phyloP scores from a whole-genome alignment of 2,329 filamentous ascomycete genomes.

The Aquanectria penicillioides region DNA sequence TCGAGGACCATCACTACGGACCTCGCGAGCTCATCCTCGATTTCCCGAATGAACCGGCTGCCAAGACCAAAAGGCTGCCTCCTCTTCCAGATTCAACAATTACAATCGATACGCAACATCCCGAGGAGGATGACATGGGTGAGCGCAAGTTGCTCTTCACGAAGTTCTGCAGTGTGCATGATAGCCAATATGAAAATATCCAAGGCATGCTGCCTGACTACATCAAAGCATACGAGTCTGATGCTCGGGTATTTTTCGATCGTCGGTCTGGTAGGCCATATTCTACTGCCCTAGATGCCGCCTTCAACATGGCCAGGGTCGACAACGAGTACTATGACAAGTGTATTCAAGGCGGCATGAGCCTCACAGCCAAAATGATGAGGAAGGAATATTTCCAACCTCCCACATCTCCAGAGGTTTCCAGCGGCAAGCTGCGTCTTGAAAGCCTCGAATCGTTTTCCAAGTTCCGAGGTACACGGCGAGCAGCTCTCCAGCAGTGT shows the following conservation, averaged over 20 bases:
- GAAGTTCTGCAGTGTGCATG: conserved; percentile 25
- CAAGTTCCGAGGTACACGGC: conserved; percentile 52
- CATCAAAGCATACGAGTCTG: conserved; percentile 19
- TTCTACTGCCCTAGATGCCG: neutral
- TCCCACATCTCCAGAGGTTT: no score
- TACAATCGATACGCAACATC: neutral
- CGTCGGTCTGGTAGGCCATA: neutral
- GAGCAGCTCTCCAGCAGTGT: conserved; percentile 57
- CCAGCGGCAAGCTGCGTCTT: no score
- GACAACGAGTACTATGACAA: conserved; percentile 50
- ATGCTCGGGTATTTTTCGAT: conserved; percentile 24
- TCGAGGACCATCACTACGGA: conserved; percentile 49
- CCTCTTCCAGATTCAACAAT: conserved; percentile 31
- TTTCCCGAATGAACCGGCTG: conserved; percentile 32
- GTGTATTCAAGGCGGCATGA: conserved; percentile 42
- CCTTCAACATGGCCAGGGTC: conserved; percentile 45
- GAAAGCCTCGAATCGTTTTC: conserved; percentile 43
- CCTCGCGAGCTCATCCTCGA: conserved; percentile 38
- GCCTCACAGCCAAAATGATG: conserved; percentile 27
- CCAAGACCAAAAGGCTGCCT: conserved; percentile 41
- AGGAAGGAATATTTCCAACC: no score
- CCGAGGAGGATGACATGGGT: conserved; percentile 19
- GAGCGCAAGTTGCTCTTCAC: conserved; percentile 29
- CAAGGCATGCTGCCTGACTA: conserved; percentile 23
- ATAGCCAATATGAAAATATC: conserved; percentile 40